A percentile compares a stretch with the other conserved stretches of the same genome.
phyloP scores from a whole-genome alignment of 805 yeast species.

The Wickerhamomyces silvicola region DNA sequence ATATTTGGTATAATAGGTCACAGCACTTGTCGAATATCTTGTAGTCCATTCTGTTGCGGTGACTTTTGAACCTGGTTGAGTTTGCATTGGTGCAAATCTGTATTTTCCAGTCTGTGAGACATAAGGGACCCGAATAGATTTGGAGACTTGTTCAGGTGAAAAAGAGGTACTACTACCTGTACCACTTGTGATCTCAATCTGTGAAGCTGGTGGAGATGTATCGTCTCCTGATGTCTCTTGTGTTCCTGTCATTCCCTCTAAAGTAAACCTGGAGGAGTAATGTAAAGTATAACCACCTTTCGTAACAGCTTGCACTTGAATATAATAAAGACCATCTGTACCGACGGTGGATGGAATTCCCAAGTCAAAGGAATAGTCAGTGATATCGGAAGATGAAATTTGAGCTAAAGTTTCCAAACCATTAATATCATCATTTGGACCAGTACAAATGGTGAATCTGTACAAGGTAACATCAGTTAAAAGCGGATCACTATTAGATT shows the following conservation, averaged over 20 bases:
- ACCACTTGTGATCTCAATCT: constrained; percentile 27
- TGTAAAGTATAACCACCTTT: constrained; percentile 47
- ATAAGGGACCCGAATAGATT: constrained; percentile 65
- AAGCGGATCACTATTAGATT: constrained; percentile 43
- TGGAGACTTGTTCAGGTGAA: too few relatives aligned
- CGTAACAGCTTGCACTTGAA: constrained; percentile 56
- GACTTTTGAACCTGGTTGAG: constrained; percentile 69
- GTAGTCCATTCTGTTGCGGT: constrained; percentile 61
- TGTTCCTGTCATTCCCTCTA: constrained; percentile 70
- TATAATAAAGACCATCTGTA: constrained; percentile 61
- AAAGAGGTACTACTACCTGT: constrained; percentile 33
- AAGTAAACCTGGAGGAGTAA: constrained; percentile 58
- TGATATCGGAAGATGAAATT: constrained; percentile 25
- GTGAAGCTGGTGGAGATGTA: constrained; percentile 36
- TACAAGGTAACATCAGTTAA: constrained; percentile 37
- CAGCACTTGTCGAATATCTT: constrained; percentile 62
- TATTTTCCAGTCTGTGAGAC: constrained; percentile 71
- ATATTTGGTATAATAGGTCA: constrained; percentile 48
- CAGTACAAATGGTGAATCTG: constrained; percentile 62
- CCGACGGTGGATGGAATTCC: constrained; percentile 38
- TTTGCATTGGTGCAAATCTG: constrained; percentile 89
- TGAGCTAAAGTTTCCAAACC: constrained; percentile 29
- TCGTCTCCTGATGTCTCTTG: constrained; percentile 39
- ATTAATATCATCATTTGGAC: constrained; percentile 46
- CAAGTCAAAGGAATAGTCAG: constrained; percentile 33